A percentile compares a stretch with the other conserved stretches of the same genome.
Evolutionary conservation across 768 basidiomycete genomes (phyloP).

Genomic region (Phlegmacium glaucopus): DNA sequence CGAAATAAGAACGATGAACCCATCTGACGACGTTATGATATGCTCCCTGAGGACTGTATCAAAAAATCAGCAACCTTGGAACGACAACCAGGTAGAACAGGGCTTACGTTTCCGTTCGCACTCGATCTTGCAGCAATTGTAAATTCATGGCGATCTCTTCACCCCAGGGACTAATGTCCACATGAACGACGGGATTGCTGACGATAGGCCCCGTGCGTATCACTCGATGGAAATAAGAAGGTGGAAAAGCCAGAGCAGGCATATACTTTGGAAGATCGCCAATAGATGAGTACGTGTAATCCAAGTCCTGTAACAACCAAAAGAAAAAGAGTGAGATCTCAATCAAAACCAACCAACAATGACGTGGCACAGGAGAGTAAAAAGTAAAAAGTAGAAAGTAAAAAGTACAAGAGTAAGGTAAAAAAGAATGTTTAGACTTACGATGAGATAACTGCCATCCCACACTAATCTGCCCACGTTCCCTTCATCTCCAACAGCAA

Average conservation of each 20-base stretch:
- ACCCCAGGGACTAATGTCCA: constrained; percentile 78
- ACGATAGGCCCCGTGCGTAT: constrained; percentile 57
- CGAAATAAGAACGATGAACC: constrained; percentile 79
- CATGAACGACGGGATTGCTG: constrained; percentile 61
- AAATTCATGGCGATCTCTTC: constrained; percentile 71
- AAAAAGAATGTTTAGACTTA: constrained; percentile 37
- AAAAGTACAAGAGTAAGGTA: background rate
- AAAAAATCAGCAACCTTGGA: constrained; percentile 6
- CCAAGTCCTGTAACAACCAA: constrained; percentile 59
- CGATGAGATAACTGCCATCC: constrained; percentile 88
- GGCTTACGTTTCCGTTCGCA: constrained; percentile 80
- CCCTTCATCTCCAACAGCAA: constrained; percentile 82
- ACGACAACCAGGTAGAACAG: too few relatives aligned
- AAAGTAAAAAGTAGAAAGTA: constrained; percentile 6
- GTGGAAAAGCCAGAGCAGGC: constrained; percentile 76
- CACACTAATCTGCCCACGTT: constrained; percentile 82
- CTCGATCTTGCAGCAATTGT: constrained; percentile 74
- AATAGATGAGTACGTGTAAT: constrained; percentile 72
- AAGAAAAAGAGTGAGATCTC: constrained; percentile 9
- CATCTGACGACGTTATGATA: constrained; percentile 82
- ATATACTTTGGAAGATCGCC: constrained; percentile 82
- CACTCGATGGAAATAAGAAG: constrained; percentile 87
- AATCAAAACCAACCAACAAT: too few relatives aligned
- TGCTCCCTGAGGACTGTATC: constrained; percentile 69
- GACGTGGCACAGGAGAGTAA: constrained; percentile 1